Base-by-base conservation (phyloP, 805 yeast species). In the Metschnikowia hibisci region DNA sequence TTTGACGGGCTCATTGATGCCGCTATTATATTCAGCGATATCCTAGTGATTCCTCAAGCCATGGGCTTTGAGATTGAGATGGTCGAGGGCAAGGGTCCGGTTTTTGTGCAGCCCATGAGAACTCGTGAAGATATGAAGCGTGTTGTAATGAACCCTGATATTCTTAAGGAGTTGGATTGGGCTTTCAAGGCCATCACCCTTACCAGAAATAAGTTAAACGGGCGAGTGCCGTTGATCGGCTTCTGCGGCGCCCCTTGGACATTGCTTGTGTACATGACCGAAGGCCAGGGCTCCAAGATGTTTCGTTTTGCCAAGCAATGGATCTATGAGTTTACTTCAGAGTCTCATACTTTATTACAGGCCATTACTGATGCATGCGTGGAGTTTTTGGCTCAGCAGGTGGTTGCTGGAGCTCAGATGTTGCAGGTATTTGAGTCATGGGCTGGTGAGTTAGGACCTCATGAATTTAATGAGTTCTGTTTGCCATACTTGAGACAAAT, bases 241-340 rank as follows among this genome's bases (percentile, higher is more conserved):
- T 93, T 93, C 67, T 86, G 89, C 53, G 99, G 99, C 42, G 96
- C 96, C 7, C 99, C 99, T 44, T 93, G 97, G 96, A 93, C 99
- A 10, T 69, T 93, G 47, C 74, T 93, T 70, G 96, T 90, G 29
- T 93, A 93, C 69, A 93, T 93, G 96, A 81, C 89, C 47, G 99
- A 93, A 67, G 99, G 99, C 41, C 96, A 95, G 53, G 96, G 97
- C 13, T 82, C 96, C 6, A 86, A 86, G 60, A 74, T 91, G 74
- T 93, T 87, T 71, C 77, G 96, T 61, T 89, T 76, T 58, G 96
- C 88, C 41, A 88, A 90, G 64, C 84, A 87, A 61, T 90, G 98
- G 96, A 74, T 93, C 46, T 93, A 83, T 71, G 80, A 77, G 57
- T 80, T 81, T 61, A 86, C 95, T 22, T 78, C 81, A 45, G 82